Evolutionary conservation across 805 yeast genomes (phyloP).

Genomic region (Ogataea parapolymorpha): DNA sequence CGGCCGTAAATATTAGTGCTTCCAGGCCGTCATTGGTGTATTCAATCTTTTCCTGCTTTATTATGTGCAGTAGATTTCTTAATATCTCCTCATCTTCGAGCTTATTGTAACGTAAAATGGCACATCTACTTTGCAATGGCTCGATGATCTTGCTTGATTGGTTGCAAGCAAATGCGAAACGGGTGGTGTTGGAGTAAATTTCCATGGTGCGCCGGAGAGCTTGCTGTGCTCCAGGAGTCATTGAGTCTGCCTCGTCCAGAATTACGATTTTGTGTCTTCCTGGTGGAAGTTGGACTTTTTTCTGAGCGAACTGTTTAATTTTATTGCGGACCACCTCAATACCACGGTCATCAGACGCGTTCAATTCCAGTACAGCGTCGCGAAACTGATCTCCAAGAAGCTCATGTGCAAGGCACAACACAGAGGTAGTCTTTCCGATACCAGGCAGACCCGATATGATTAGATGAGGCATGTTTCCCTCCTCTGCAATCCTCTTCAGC

Average conservation of each 20-base stretch:
- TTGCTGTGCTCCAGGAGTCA: conserved; percentile 97
- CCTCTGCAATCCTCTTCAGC: conserved; percentile 75
- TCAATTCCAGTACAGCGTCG: conserved; percentile 87
- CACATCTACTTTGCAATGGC: conserved; percentile 95
- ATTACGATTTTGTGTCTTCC: conserved; percentile 93
- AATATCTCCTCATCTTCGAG: conserved; percentile 83
- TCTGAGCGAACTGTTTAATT: conserved; percentile 95
- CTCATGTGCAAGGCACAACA: conserved; percentile 84
- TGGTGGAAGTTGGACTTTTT: conserved; percentile 79
- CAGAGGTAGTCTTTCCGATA: conserved; percentile 94
- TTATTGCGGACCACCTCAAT: conserved; percentile 93
- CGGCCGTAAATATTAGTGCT: conserved; percentile 91
- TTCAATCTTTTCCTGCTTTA: conserved; percentile 65
- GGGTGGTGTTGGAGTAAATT: conserved; percentile 87
- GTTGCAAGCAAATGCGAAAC: conserved; percentile 98
- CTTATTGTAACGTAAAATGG: conserved; percentile 80
- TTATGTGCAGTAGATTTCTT: conserved; percentile 67
- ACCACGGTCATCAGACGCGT: conserved; percentile 97
- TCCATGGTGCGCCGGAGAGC: conserved; percentile 95
- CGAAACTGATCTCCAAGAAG: conserved; percentile 61
- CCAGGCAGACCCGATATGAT: conserved; percentile 97
- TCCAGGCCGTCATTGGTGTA: conserved; percentile 87
- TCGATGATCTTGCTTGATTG: conserved; percentile 93
- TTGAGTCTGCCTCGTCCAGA: conserved; percentile 92
- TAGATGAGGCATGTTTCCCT: conserved; percentile 97